These are phyloP conservation scores for Pinguiococcus pyrenoidosus DNA, from an alignment of 108 stramenopile species.

Conservation along the genomic window DNA sequence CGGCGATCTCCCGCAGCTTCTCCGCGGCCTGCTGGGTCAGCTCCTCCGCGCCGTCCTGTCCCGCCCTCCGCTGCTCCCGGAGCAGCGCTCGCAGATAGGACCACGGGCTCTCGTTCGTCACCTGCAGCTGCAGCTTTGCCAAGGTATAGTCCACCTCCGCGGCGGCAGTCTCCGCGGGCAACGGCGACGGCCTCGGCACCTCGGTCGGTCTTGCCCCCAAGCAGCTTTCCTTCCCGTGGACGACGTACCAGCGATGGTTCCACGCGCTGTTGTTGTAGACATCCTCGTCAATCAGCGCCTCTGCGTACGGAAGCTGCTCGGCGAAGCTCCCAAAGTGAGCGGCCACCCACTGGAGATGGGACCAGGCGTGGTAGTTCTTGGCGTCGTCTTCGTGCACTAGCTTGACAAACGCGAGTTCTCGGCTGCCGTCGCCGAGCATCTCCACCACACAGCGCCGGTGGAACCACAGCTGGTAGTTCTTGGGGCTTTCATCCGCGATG, in stretches of 20 bases:
- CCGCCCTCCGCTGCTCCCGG: not conserved
- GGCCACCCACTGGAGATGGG: conserved; percentile 72
- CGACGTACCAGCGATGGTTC: conserved; percentile 94
- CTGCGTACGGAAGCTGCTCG: conserved; percentile 54
- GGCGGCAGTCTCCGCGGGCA: not conserved
- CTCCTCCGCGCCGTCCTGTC: conserved; percentile 8
- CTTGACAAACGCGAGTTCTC: conserved; percentile 66
- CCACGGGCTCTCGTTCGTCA: conserved; percentile 38
- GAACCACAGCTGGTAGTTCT: conserved; percentile 97
- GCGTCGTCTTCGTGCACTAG: conserved; percentile 62
- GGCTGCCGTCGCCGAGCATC: conserved; percentile 24
- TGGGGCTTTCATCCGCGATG: conserved; percentile 82
- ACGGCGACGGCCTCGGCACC: not conserved
- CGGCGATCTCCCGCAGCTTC: no score
- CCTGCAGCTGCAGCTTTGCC: conserved; percentile 6
- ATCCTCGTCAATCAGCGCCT: conserved; percentile 53
- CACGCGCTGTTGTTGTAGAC: conserved; percentile 94
- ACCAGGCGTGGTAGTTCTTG: conserved; percentile 98
- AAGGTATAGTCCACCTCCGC: conserved; percentile 25
- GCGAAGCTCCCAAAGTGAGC: not conserved
- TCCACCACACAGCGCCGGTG: conserved; percentile 84
- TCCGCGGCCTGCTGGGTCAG: no score
- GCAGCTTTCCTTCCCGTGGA: conserved; percentile 25
- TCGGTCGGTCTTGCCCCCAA: not conserved
- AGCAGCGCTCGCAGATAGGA: conserved; percentile 33